These are phyloP conservation scores for Metschnikowia anglica DNA, from an alignment of 805 yeast genomes.

Conservation along the genomic window DNA sequence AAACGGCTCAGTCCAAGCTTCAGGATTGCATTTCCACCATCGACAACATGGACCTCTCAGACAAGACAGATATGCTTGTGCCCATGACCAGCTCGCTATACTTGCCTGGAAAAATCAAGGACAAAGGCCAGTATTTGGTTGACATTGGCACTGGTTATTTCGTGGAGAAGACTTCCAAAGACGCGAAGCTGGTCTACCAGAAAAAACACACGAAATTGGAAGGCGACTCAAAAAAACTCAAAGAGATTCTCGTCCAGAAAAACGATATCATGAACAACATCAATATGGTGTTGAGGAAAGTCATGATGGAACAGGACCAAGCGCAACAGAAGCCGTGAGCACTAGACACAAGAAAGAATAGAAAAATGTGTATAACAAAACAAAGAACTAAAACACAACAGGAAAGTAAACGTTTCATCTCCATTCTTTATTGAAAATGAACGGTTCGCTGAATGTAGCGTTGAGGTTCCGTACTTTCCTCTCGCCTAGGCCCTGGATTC, in stretches of 20 bases:
- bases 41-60: constrained; percentile 46
- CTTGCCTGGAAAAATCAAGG: constrained; percentile 76
- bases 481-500: constrained; percentile 50
- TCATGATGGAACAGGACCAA: constrained; percentile 46
- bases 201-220: constrained; percentile 69
- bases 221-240: constrained; percentile 70
- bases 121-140: constrained; percentile 71
- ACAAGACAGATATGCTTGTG: constrained; percentile 58
- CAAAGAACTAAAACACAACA: too few species aligned
- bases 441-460: constrained; percentile 48
- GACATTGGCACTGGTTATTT: constrained; percentile 97
- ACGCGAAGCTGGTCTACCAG: constrained; percentile 70
- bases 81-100: constrained; percentile 89
- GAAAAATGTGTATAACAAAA: too few species aligned
- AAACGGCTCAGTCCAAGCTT: constrained; percentile 78
- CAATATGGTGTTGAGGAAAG: constrained; percentile 55
- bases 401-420: background rate
- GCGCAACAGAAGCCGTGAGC: constrained; percentile 10
- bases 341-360: too few species aligned
- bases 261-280: constrained; percentile 60
- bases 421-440: constrained; percentile 45
- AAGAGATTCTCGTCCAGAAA: constrained; percentile 74
- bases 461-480: constrained; percentile 43
- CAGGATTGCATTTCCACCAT: constrained; percentile 77
- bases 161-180: constrained; percentile 71